Conservation (phyloP, 768 basidiomycete species). For the Phylloporus sp. region DNA sequence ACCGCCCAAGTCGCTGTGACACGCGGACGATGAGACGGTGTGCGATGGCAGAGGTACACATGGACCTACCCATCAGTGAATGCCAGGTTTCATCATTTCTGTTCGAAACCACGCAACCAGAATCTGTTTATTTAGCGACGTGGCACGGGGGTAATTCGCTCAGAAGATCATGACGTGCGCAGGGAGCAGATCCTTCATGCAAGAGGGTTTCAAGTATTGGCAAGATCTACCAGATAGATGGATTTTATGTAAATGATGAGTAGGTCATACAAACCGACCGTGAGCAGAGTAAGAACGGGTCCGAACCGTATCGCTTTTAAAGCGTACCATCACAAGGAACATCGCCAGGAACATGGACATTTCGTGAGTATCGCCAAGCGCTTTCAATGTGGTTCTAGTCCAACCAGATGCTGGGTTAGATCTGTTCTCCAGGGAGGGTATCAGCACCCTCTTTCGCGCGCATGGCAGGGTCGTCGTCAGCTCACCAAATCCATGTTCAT, state of each 20-base stretch:
- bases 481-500: conserved; percentile 93
- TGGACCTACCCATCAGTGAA: too few species aligned
- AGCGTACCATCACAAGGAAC: too few species aligned
- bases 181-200: neutral
- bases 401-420: conserved; percentile 28
- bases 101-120: too few species aligned
- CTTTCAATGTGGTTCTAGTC: conserved; percentile 2
- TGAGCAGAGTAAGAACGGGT: too few species aligned
- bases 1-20: neutral
- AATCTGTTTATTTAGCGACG: neutral
- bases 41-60: neutral
- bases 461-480: conserved; percentile 79
- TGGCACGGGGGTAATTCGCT: neutral
- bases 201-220: too few species aligned
- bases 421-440: conserved; percentile 92
- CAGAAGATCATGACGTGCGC: neutral
- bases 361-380: conserved; percentile 34
- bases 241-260: too few species aligned
- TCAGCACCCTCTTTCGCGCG: conserved; percentile 83
- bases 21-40: neutral
- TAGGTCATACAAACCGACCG: too few species aligned
- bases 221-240: too few species aligned
- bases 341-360: conserved; percentile 35
- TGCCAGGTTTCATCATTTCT: too few species aligned
- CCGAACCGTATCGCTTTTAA: too few species aligned